These are phyloP conservation scores for Lasiodiplodia sp. DNA, from an alignment of 2,329 filamentous ascomycete species.

Conservation along the genomic window DNA sequence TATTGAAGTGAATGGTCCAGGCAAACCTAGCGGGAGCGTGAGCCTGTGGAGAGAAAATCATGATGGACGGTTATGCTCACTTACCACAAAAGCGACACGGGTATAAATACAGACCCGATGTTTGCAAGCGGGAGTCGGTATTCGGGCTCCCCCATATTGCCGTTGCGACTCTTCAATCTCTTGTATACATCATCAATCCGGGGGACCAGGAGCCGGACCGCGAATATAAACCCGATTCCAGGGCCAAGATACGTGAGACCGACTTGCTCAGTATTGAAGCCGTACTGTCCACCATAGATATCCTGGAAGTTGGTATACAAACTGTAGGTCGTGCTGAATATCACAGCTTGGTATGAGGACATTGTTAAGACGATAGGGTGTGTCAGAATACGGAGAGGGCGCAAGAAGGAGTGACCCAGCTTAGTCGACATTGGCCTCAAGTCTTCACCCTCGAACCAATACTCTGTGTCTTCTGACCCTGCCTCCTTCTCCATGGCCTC, in stretches of 20 bases:
- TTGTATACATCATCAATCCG: constrained; percentile 59
- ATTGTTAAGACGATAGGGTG: constrained; percentile 57
- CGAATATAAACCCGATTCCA: constrained; percentile 53
- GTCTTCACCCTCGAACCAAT: constrained; percentile 54
- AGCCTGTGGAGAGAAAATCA: background rate
- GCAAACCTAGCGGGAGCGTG: constrained; percentile 40
- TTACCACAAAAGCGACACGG: constrained; percentile 52
- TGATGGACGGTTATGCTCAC: constrained; percentile 22
- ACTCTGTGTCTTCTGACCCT: constrained; percentile 47
- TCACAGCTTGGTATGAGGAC: constrained; percentile 55
- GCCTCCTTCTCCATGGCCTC: constrained; percentile 43
- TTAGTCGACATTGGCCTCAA: constrained; percentile 47
- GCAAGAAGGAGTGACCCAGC: constrained; percentile 46
- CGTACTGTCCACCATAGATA: constrained; percentile 53
- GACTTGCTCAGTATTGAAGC: constrained; percentile 56
- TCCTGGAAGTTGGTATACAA: constrained; percentile 59
- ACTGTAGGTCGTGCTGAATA: constrained; percentile 58
- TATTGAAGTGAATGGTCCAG: constrained; percentile 52
- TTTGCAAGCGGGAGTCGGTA: constrained; percentile 56
- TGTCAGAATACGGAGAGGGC: constrained; percentile 52
- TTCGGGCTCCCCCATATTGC: constrained; percentile 51
- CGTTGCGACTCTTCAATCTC: constrained; percentile 49
- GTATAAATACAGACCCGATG: constrained; percentile 54
- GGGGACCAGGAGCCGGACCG: constrained; percentile 56
- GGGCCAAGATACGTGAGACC: constrained; percentile 56